A percentile compares a stretch with the other conserved stretches of the same genome.
phyloP scores from a whole-genome alignment of 768 basidiomycete species.

The Lactarius deliciosus region DNA sequence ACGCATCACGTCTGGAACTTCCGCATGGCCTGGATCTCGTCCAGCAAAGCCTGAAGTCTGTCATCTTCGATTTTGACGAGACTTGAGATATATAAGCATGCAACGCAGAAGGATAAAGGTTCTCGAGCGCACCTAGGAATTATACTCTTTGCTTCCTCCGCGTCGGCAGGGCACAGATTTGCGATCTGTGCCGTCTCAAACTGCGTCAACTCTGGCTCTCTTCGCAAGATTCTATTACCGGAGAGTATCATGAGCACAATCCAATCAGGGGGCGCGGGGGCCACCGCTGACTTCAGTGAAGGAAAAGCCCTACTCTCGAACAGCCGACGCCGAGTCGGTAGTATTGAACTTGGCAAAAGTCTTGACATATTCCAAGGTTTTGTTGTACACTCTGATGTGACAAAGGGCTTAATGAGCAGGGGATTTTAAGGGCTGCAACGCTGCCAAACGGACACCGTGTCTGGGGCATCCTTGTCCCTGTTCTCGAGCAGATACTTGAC shows the following conservation, averaged over 20 bases:
- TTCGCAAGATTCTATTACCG: constrained; percentile 63
- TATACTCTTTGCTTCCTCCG: constrained; percentile 90
- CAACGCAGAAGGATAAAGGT: constrained; percentile 33
- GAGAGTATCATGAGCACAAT: constrained; percentile 11
- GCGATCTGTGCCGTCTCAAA: constrained; percentile 94
- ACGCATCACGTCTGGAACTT: constrained; percentile 71
- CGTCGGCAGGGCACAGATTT: constrained; percentile 82
- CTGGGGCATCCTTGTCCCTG: constrained; percentile 83
- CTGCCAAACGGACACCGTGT: constrained; percentile 64
- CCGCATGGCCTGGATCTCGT: constrained; percentile 88
- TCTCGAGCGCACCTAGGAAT: constrained; percentile 66
- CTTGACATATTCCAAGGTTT: constrained; percentile 89
- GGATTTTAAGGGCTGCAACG: not conserved
- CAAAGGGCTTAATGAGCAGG: too few relatives aligned
- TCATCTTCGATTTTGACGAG: constrained; percentile 89
- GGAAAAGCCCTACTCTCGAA: constrained; percentile 48
- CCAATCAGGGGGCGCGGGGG: not conserved
- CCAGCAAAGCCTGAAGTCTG: constrained; percentile 72
- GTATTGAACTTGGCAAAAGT: constrained; percentile 89
- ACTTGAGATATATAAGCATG: constrained; percentile 39
- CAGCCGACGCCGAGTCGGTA: constrained; percentile 78
- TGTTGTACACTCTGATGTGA: constrained; percentile 76
- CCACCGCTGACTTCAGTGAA: not conserved
- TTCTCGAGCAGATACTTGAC: constrained; percentile 89
- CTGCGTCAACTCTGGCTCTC: constrained; percentile 78